A percentile compares a stretch with the other conserved stretches of the same genome.
Conservation (phyloP, 2,329 filamentous ascomycete species). For the Aspergillus ruber region DNA sequence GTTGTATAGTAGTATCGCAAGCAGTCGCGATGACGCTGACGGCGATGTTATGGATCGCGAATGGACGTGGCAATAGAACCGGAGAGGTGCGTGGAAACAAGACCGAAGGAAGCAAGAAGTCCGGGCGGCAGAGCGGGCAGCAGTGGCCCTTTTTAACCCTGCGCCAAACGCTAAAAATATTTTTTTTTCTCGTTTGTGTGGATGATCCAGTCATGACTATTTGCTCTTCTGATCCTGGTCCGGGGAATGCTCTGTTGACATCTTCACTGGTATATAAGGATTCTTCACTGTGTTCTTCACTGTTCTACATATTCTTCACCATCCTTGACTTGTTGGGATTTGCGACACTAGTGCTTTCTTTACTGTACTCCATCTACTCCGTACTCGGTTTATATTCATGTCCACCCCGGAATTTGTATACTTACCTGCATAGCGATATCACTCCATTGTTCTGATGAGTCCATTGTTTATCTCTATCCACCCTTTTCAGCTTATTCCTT, state of each 20-base stretch:
- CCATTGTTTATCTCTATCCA: neutral
- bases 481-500: neutral
- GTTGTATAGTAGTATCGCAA: neutral
- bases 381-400: no score
- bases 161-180: conserved; percentile 18
- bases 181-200: conserved; percentile 4
- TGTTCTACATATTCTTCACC: no score
- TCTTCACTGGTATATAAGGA: neutral
- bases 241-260: neutral
- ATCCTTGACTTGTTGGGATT: no score
- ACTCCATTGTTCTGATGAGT: no score
- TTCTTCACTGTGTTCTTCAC: neutral
- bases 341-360: no score
- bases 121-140: conserved; percentile 1
- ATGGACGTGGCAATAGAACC: conserved; percentile 7
- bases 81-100: neutral
- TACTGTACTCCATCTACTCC: no score
- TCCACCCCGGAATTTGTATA: neutral
- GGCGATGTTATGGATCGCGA: conserved; percentile 6
- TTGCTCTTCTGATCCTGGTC: neutral
- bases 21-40: neutral
- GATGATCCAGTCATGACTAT: neutral
- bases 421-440: neutral
- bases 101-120: conserved; percentile 7
- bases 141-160: conserved; percentile 31